A percentile compares a stretch with the other conserved stretches of the same genome.
Conservation (phyloP, 305 asterid species). For the Rubia peregrina region DNA sequence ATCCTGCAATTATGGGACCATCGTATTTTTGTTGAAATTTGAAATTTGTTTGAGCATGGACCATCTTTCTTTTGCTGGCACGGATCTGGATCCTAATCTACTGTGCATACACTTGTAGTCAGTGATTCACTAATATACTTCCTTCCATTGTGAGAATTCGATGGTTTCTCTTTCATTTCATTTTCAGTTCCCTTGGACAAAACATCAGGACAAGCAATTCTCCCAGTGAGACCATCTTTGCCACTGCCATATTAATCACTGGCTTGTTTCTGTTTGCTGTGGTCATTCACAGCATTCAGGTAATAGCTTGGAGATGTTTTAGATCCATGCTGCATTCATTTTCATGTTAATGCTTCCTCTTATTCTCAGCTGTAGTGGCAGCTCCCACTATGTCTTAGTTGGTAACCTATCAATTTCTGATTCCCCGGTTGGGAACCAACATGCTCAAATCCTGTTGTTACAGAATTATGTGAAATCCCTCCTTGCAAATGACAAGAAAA, state of each 20-base stretch:
- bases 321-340: neutral
- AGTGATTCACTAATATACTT: too few species aligned
- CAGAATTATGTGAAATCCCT: slow-evolving; percentile 54
- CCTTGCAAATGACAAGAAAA: slow-evolving; percentile 35
- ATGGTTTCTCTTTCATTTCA: neutral
- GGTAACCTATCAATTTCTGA: neutral
- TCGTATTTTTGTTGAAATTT: too few species aligned
- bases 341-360: neutral
- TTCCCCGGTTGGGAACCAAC: neutral
- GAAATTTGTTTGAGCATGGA: too few species aligned
- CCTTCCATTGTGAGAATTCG: too few species aligned
- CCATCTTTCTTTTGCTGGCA: too few species aligned
- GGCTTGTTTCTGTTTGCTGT: slow-evolving; percentile 52
- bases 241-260: slow-evolving; percentile 32
- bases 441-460: slow-evolving; percentile 9
- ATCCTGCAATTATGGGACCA: too few species aligned
- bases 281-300: slow-evolving; percentile 69
- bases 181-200: slow-evolving; percentile 62
- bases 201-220: slow-evolving; percentile 50
- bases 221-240: slow-evolving; percentile 39
- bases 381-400: neutral
- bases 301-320: neutral
- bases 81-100: too few species aligned
- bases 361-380: too few species aligned
- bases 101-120: too few species aligned